Percentiles rank a stretch among this genome's conserved stretches.
These are phyloP conservation scores for Sanghuangporus sanghuang DNA, from an alignment of 1,284 basidiomycete genomes.

Conservation along the genomic window DNA sequence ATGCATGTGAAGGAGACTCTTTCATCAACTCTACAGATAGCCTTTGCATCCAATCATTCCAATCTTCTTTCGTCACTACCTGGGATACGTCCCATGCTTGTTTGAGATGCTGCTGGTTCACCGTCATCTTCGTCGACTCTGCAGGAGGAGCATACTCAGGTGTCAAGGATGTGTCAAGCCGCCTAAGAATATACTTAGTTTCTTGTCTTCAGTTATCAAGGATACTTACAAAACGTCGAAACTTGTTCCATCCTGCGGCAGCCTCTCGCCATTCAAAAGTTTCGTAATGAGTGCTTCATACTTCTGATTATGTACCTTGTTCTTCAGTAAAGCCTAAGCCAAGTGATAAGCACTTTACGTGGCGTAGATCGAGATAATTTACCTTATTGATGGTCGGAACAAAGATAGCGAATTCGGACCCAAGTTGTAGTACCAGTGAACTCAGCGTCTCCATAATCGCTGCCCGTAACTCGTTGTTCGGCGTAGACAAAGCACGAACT, in stretches of 20 bases:
- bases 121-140: conserved; percentile 85
- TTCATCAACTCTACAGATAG: conserved; percentile 97
- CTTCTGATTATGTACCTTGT: conserved; percentile 77
- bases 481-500: conserved; percentile 81
- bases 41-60: conserved; percentile 94
- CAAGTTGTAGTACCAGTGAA: conserved; percentile 89
- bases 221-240: conserved; percentile 51
- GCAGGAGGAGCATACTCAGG: conserved; percentile 73
- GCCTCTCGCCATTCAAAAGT: conserved; percentile 86
- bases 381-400: conserved; percentile 97
- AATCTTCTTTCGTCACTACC: conserved; percentile 82
- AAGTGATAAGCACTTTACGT: conserved; percentile 1
- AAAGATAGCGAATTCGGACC: conserved; percentile 96
- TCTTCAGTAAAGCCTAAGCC: conserved; percentile 66
- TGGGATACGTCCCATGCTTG: conserved; percentile 93
- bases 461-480: conserved; percentile 73
- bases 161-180: conserved; percentile 53
- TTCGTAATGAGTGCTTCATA: conserved; percentile 90
- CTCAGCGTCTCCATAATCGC: conserved; percentile 94
- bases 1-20: conserved; percentile 95
- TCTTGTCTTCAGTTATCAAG: conserved; percentile 4
- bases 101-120: conserved; percentile 98
- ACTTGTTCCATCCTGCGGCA: conserved; percentile 72
- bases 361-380: conserved; percentile 20
- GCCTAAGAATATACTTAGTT: conserved; percentile 27